Percentiles rank a stretch among this genome's conserved stretches.
phyloP scores from a whole-genome alignment of 495 filamentous ascomycete species.

The Podospora comata region DNA sequence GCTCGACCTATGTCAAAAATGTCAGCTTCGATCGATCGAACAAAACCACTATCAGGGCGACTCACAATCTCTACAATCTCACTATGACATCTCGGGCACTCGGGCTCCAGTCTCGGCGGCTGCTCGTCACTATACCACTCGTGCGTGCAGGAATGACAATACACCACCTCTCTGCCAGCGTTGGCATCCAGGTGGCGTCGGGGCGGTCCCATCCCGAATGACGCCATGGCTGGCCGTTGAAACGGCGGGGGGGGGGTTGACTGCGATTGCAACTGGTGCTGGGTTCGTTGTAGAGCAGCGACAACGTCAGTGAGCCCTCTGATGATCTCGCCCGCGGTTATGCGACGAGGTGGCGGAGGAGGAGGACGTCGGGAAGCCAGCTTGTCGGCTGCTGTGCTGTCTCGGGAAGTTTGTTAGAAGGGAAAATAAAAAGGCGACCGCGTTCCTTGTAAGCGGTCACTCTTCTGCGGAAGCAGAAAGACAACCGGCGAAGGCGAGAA shows the following conservation, averaged over 20 bases:
- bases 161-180: slow-evolving; percentile 63
- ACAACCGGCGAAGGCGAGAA: not conserved
- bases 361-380: slow-evolving; percentile 17
- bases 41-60: slow-evolving; percentile 17
- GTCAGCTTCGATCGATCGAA: slow-evolving; percentile 24
- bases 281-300: slow-evolving; percentile 10
- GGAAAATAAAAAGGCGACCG: not conserved
- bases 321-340: not conserved
- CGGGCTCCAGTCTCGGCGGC: slow-evolving; percentile 62
- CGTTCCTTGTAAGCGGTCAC: not conserved
- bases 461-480: not conserved
- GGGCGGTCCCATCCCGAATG: slow-evolving; percentile 3
- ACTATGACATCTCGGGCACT: slow-evolving; percentile 73
- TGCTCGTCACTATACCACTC: slow-evolving; percentile 74
- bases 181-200: slow-evolving; percentile 40
- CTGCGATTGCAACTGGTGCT: not conserved
- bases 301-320: slow-evolving; percentile 12
- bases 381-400: not conserved
- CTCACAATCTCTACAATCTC: slow-evolving; percentile 82
- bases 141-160: slow-evolving; percentile 73
- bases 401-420: not conserved
- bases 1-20: not conserved
- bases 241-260: slow-evolving; percentile 30
- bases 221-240: slow-evolving; percentile 41
- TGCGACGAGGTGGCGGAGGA: not conserved